Conservation (phyloP, 2,329 filamentous ascomycete genomes). For the Hymenoscyphus infarciens region DNA sequence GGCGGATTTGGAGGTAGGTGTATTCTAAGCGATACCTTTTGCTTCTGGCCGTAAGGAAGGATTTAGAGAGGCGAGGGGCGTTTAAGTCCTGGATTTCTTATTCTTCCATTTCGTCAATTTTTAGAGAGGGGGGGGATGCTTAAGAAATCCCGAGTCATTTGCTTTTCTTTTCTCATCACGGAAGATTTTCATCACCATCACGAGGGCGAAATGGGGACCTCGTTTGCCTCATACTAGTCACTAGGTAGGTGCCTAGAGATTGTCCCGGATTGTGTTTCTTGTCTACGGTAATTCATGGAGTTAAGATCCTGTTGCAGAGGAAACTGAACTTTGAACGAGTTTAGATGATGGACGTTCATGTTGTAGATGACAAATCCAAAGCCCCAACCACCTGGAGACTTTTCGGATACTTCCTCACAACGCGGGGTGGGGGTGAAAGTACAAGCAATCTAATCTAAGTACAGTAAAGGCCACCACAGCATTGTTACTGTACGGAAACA, state of each 20-base stretch:
- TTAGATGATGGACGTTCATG: not conserved
- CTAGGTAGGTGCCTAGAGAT: not conserved
- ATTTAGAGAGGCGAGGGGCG: not conserved
- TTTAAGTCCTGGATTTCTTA: no score
- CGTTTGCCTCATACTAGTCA: not conserved
- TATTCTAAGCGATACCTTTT: not conserved
- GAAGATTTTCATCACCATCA: not conserved
- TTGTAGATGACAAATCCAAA: not conserved
- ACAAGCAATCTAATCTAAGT: no score
- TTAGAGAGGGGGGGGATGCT: not conserved
- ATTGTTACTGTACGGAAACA: no score
- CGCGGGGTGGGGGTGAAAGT: not conserved
- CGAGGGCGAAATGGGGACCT: not conserved
- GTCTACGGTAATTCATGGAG: not conserved
- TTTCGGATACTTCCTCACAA: not conserved
- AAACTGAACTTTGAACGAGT: not conserved
- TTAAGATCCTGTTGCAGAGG: not conserved
- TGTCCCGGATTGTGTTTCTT: no score
- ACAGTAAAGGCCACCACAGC: no score
- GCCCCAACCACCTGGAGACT: not conserved
- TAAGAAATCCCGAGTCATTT: not conserved
- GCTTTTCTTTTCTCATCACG: not conserved
- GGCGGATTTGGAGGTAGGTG: no score
- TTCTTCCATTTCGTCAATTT: not conserved
- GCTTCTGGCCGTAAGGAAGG: not conserved